Conservation (phyloP, 2,329 filamentous ascomycete species). For the Simplicillium aogashimaense region DNA sequence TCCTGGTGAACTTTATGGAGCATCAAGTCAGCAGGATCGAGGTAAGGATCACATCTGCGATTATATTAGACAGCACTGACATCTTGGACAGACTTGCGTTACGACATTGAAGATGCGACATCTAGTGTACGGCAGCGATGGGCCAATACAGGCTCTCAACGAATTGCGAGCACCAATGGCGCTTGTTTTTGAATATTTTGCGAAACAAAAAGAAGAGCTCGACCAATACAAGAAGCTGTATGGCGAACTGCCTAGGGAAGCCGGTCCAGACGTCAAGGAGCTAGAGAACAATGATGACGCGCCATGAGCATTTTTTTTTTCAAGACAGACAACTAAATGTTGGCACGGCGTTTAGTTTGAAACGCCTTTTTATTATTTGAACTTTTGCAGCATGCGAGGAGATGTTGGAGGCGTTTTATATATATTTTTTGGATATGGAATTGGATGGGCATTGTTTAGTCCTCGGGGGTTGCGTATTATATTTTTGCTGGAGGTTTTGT, state of each 20-base stretch:
- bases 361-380: too few relatives aligned
- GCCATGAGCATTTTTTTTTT: not conserved
- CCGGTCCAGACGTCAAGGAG: slow-evolving; percentile 2
- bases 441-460: slow-evolving; percentile 1
- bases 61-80: slow-evolving; percentile 15
- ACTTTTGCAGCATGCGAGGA: too few relatives aligned
- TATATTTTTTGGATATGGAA: not conserved
- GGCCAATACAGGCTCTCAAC: slow-evolving; percentile 50
- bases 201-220: slow-evolving; percentile 53
- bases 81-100: slow-evolving; percentile 58
- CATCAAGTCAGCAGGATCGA: slow-evolving; percentile 95
- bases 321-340: too few relatives aligned
- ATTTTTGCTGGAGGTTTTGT: slow-evolving; percentile 2
- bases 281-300: not conserved
- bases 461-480: slow-evolving; percentile 3
- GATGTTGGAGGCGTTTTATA: not conserved
- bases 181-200: slow-evolving; percentile 55
- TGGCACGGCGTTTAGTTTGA: too few relatives aligned
- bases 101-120: slow-evolving; percentile 72
- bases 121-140: slow-evolving; percentile 57
- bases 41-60: slow-evolving; percentile 43
- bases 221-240: slow-evolving; percentile 47
- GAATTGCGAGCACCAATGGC: slow-evolving; percentile 71
- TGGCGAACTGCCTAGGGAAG: slow-evolving; percentile 27
- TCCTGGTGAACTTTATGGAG: slow-evolving; percentile 82